These are phyloP conservation scores for Triangularia verruculosa DNA, from an alignment of 2,329 filamentous ascomycete species.

Conservation along the genomic window DNA sequence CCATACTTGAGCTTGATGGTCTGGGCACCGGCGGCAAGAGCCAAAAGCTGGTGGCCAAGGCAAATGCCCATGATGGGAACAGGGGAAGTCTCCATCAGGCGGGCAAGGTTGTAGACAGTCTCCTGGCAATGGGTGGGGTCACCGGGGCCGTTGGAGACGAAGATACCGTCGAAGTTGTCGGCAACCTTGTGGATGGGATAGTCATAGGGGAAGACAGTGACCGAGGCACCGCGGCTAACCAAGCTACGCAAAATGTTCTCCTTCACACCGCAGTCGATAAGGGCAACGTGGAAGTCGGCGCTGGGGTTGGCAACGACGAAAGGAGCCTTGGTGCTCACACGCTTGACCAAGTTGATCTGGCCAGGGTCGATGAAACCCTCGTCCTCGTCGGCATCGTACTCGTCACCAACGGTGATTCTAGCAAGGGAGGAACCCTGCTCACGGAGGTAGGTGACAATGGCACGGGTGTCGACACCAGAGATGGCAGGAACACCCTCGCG, in stretches of 20 bases:
- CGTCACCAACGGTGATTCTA: conserved; percentile 90
- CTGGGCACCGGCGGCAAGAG: conserved; percentile 79
- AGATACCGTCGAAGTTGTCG: conserved; percentile 96
- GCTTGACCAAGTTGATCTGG: conserved; percentile 93
- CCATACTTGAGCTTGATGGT: conserved; percentile 99
- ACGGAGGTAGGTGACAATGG: conserved; percentile 90
- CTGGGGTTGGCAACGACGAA: conserved; percentile 88
- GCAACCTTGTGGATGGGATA: conserved; percentile 98
- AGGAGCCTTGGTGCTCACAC: conserved; percentile 95
- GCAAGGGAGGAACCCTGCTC: conserved; percentile 96
- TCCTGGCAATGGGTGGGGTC: conserved; percentile 96
- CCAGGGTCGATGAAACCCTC: conserved; percentile 93
- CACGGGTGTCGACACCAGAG: conserved; percentile 93
- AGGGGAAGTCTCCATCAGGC: conserved; percentile 86
- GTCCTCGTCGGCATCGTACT: conserved; percentile 98
- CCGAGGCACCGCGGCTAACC: conserved; percentile 84
- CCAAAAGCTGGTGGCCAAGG: conserved; percentile 92
- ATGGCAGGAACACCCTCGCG: conserved; percentile 95
- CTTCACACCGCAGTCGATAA: conserved; percentile 98
- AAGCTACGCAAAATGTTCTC: conserved; percentile 98
- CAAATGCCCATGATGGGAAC: conserved; percentile 98
- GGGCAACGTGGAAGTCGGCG: conserved; percentile 83
- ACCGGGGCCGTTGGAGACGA: conserved; percentile 98
- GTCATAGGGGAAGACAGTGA: conserved; percentile 93
- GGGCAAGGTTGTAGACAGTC: conserved; percentile 87